A percentile compares a stretch with the other conserved stretches of the same genome.
phyloP scores from a whole-genome alignment of 129 eudicot species.

The Dittrichia graveolens region DNA sequence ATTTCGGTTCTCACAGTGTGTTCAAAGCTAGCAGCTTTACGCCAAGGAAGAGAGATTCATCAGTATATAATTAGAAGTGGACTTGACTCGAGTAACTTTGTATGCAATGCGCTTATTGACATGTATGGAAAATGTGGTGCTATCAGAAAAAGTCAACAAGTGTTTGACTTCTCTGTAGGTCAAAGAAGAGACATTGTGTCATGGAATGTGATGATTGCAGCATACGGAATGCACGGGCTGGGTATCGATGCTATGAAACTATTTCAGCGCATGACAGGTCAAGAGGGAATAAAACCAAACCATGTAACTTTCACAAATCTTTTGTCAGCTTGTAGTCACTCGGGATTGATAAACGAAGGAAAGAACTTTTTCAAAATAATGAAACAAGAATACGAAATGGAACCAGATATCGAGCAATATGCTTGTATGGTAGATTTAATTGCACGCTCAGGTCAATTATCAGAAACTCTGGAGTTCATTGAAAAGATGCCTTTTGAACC shows the following conservation, averaged over 20 bases:
- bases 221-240: slow-evolving; percentile 45
- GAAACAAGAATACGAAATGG: slow-evolving; percentile 34
- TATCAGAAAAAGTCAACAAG: slow-evolving; percentile 26
- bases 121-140: slow-evolving; percentile 45
- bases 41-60: slow-evolving; percentile 45
- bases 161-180: slow-evolving; percentile 31
- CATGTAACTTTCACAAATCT: slow-evolving; percentile 42
- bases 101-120: slow-evolving; percentile 44
- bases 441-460: slow-evolving; percentile 41
- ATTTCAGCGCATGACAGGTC: slow-evolving; percentile 30
- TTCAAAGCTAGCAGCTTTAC: slow-evolving; percentile 46
- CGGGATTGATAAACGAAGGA: slow-evolving; percentile 38
- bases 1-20: slow-evolving; percentile 45
- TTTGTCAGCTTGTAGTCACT: slow-evolving; percentile 49
- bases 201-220: slow-evolving; percentile 46
- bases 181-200: slow-evolving; percentile 40
- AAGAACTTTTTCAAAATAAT: slow-evolving; percentile 24
- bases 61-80: slow-evolving; percentile 39
- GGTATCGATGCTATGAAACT: slow-evolving; percentile 35
- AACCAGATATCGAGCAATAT: slow-evolving; percentile 44
- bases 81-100: slow-evolving; percentile 44
- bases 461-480: slow-evolving; percentile 35
- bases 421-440: slow-evolving; percentile 49
- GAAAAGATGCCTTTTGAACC: slow-evolving; percentile 52
- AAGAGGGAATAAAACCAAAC: slow-evolving; percentile 34